Base-by-base conservation (phyloP, 805 yeast genomes). In the Candida yuanshanica region DNA sequence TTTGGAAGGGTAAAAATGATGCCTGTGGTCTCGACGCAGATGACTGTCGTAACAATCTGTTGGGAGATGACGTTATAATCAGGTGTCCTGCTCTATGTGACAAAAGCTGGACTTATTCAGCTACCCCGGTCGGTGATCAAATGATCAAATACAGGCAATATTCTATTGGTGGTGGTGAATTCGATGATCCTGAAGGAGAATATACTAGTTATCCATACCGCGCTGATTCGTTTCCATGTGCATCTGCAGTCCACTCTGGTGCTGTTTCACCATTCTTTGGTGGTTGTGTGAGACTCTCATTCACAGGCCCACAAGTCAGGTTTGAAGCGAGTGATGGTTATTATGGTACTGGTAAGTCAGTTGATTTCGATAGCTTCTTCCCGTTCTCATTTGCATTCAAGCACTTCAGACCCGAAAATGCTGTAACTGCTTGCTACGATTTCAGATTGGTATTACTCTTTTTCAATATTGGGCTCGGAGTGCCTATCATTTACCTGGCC, bases 41-140 rank as follows among this genome's bases (percentile, higher is more conserved):
- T n/a, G 46, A 10, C 3, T 47, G 50, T 35, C 88, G 96, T 60
- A 62, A 56, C 1, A 73, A 78, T 0, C 62, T 71, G 35, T 62
- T 56, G 3, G 60, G 66, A 22, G 55, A 64, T 13, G 74, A 73
- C 17, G 70, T 82, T 21, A 59, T 73, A 4, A 70, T 89, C 53
- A 69, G 88, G 49, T 90, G 98, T 60, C 96, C 96, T 0, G 95
- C 96, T 0, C 65, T 89, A 25, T 90, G 98, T 62, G 88, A 82
- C 49, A 65, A 82, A 24, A 79, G 89, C 27, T 78, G 84, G 80
- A 74, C 87, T 0, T 90, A 80, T 58, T 77, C 89, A 2, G 76
- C 81, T 14, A 65, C 82, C 10, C 81, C 90, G 0, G 86, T 87
- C 1, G 97, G 96, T 0, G 71, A 71, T 38, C 65, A 76, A 41